Base-by-base conservation (phyloP, 2,329 filamentous ascomycete species). In the Diaporthe destruens region DNA sequence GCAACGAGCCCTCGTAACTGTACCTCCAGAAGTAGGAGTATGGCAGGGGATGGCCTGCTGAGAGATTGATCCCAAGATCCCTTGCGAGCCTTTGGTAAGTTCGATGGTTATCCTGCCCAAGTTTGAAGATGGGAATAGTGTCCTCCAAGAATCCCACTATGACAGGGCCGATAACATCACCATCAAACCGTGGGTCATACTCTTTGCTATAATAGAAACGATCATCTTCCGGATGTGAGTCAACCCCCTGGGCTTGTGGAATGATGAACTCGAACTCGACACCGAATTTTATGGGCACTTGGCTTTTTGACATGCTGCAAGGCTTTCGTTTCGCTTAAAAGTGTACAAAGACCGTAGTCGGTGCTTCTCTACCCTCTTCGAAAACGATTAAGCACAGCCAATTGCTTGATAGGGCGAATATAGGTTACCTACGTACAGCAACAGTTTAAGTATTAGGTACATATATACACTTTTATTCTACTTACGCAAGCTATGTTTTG, bases 231-330 rank as follows among this genome's bases (percentile, higher is more conserved):
- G 56, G 36, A 16, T 61, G 56, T 1, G 36, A 29, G 18, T 61
- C 56, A 9, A 6, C n/a, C 0, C 23, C 36, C 7, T 14, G 8
- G 42, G 56, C 56, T 23, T 61, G 36, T 6, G 57, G 36, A 16
- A 61, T 23, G n/a, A 61, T 44, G 18, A 61, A 61, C 25, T 61
- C 57, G 18, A 61, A 61, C 57, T 61, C 57, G 8, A 61, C 23
- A 3, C 57, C 57, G 6, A 61, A 61, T 3, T 8, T 44, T 0
- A 61, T 29, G 1, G 3, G 8, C 11, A 6, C 18, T 20, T 29
- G 23, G 1, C 6, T 2, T 12, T 9, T 12, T 12, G 36, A 20
- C 56, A 61, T 61, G 56, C 14, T 61, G 8, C 2, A 11, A 16
- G 29, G 16, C 9, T 44, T 47, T 12, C 4, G 8, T 42, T 18